Base-by-base conservation (phyloP, 176 grass and related monocot species). In the Thalia dealbata region DNA sequence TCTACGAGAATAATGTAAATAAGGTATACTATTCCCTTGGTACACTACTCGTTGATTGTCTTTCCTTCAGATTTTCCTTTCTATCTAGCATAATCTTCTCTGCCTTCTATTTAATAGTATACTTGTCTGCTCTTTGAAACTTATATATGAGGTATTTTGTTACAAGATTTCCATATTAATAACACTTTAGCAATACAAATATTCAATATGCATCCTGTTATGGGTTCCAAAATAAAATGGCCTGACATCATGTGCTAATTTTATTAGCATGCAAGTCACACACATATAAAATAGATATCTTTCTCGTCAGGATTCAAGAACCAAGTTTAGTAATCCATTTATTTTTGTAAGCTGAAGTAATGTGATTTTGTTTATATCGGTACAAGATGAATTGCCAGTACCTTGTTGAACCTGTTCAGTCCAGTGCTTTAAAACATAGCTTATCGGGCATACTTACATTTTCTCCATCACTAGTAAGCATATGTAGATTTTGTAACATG, bases 1-100 rank as follows among this genome's bases (percentile, higher is more conserved):
- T 97, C 19, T 92, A 97, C 45, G 93, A 97, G 74, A 97, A 90
- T 73, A 87, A 97, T 81, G 85, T 83, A 78, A 97, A 97, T 59
- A 97, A 97, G 88, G 93, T 48, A 63, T 28, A 28, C 23, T 26
- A 63, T 63, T 4, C 61, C 12, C 3, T 29, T 6, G 14, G 3
- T 30, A n/a, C 13, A 1, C 54, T n/a, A 3, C 3, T 7, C n/a
- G 7, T 22, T 16, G 6, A 58, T 58, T 28, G 28, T 63, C 12
- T 63, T 63, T 30, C 13, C 27, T 63, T 27, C 13, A 63, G 25
- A n/a, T 63, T n/a, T 24, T 61, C 61, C 10, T 63, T 11, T 14
- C 22, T 63, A 63, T 63, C 19, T 12, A 24, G 61, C 23, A 63
- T 28, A 10, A 28, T 28, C 61, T 28, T 28, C 61, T 63, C 27